Evolutionary conservation across 441 rosid species (phyloP).

Genomic region (Populus hybrid): DNA sequence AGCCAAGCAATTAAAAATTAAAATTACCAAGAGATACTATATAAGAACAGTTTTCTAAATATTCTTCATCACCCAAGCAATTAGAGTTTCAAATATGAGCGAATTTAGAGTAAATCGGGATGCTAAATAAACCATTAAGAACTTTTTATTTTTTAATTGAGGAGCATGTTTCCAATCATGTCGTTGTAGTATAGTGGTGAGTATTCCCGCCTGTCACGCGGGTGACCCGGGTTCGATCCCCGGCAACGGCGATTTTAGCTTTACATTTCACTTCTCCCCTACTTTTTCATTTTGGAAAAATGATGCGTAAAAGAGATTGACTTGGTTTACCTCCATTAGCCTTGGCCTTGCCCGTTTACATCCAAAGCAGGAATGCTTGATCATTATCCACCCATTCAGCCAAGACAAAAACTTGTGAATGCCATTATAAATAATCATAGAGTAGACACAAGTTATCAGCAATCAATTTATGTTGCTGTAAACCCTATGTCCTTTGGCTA

Average conservation of each 20-base stretch:
- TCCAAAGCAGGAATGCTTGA: background rate
- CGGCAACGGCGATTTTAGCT: conserved; percentile 55
- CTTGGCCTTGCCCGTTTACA: background rate
- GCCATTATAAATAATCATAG: background rate
- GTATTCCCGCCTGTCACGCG: background rate
- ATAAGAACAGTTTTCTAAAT: too few species aligned
- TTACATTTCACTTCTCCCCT: too few species aligned
- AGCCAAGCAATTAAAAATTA: too few species aligned
- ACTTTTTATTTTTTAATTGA: too few species aligned
- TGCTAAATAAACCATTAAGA: too few species aligned
- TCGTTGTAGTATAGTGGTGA: background rate
- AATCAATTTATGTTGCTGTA: background rate
- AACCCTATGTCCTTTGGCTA: background rate
- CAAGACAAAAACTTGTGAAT: background rate
- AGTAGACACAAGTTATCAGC: background rate
- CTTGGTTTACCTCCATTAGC: background rate
- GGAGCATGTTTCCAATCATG: background rate
- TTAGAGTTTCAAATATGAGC: too few species aligned
- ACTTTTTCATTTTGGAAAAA: background rate
- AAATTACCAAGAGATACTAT: too few species aligned
- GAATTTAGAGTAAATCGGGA: too few species aligned
- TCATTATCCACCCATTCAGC: background rate
- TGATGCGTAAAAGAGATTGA: background rate
- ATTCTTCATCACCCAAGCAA: too few species aligned
- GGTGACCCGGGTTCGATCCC: conserved; percentile 85